phyloP scores from a whole-genome alignment of 176 grass and related monocot genomes.

The Phragmites australis region DNA sequence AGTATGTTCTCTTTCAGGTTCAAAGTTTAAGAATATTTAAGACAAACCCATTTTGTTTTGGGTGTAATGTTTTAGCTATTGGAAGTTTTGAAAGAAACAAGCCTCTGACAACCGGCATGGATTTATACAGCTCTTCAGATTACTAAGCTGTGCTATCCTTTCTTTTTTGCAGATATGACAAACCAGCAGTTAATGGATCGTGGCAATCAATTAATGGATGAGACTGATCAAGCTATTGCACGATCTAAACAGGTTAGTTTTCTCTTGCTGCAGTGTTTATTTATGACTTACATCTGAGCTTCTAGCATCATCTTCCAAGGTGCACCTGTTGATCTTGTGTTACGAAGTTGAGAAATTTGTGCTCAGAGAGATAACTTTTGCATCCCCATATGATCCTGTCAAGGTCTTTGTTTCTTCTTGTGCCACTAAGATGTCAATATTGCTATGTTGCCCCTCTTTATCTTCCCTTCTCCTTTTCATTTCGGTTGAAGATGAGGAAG shows the following conservation, averaged over 20 bases:
- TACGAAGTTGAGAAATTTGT: background rate
- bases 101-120: background rate
- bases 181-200: slow-evolving; percentile 87
- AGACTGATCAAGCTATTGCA: slow-evolving; percentile 94
- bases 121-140: slow-evolving; percentile 17
- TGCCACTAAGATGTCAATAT: background rate
- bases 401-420: background rate
- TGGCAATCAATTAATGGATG: slow-evolving; percentile 79
- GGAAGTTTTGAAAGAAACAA: slow-evolving; percentile 27
- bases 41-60: background rate
- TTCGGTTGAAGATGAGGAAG: background rate
- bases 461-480: background rate
- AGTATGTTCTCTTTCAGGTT: slow-evolving; percentile 11
- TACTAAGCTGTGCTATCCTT: background rate
- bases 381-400: background rate
- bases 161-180: slow-evolving; percentile 68
- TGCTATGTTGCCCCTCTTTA: background rate
- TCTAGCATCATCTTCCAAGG: slow-evolving; percentile 13
- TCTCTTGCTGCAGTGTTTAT: background rate
- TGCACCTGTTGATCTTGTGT: slow-evolving; percentile 19
- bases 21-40: background rate
- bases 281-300: background rate
- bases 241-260: slow-evolving; percentile 58
- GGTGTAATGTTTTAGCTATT: background rate
- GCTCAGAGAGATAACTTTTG: background rate